Evolutionary conservation across 2,329 filamentous ascomycete species (phyloP).

Genomic region (Ploettnerulaceae sp.): DNA sequence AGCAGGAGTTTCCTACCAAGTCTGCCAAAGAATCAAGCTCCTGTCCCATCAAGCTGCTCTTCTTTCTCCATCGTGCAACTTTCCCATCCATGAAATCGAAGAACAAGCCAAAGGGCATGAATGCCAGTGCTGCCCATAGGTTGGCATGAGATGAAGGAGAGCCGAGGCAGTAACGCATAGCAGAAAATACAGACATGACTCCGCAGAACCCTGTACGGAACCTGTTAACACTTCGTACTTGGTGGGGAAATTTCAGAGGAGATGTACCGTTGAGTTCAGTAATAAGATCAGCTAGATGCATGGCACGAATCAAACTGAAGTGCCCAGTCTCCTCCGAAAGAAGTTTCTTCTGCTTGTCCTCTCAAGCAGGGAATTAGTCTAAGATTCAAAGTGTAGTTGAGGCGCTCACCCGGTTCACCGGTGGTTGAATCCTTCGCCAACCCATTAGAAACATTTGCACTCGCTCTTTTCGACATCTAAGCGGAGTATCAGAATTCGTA

Average conservation of each 20-base stretch:
- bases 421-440: conserved; percentile 40
- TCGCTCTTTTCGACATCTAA: conserved; percentile 60
- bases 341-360: conserved; percentile 73
- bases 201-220: conserved; percentile 65
- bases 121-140: conserved; percentile 75
- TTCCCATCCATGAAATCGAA: conserved; percentile 98
- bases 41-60: conserved; percentile 96
- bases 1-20: conserved; percentile 52
- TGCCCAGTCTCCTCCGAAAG: conserved; percentile 66
- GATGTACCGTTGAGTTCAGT: conserved; percentile 70
- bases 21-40: conserved; percentile 95
- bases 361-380: too few species aligned
- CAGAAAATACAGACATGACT: conserved; percentile 93
- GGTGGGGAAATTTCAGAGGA: not conserved
- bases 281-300: conserved; percentile 80
- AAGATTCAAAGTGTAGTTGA: not conserved
- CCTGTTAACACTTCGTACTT: not conserved
- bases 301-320: conserved; percentile 62
- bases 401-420: conserved; percentile 39
- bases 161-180: conserved; percentile 84
- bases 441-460: conserved; percentile 45
- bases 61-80: conserved; percentile 92
- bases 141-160: conserved; percentile 60
- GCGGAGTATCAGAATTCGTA: not conserved
- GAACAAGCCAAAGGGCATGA: conserved; percentile 90